phyloP scores from a whole-genome alignment of 1,284 basidiomycete genomes.

The Sporisorium scitamineum region DNA sequence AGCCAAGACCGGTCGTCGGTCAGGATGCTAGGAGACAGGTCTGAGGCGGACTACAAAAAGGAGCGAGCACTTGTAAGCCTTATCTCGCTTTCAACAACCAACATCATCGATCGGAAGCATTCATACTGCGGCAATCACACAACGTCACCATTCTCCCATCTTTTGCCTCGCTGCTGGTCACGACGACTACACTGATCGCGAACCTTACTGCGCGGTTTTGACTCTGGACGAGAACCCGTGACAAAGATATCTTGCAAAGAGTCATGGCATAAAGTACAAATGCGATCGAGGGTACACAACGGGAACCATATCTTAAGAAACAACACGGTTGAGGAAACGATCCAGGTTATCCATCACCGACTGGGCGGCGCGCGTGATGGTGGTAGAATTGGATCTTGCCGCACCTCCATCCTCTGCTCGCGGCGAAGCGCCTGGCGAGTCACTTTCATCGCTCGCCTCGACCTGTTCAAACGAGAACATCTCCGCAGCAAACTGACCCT shows the following conservation, averaged over 20 bases:
- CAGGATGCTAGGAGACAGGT: constrained; percentile 39
- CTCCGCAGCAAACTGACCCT: constrained; percentile 17
- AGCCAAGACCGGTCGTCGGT: constrained; percentile 38
- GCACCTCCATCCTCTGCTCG: background rate
- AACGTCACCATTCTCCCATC: constrained; percentile 12
- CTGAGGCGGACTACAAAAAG: background rate
- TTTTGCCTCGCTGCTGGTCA: too few species aligned
- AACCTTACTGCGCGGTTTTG: too few species aligned
- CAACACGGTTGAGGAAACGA: constrained; percentile 25
- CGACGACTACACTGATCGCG: too few species aligned
- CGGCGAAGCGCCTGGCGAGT: constrained; percentile 5
- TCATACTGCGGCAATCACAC: background rate
- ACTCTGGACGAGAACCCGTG: too few species aligned
- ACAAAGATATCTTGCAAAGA: background rate
- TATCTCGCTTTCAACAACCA: background rate
- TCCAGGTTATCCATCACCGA: constrained; percentile 39
- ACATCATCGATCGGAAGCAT: background rate
- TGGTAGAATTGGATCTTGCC: constrained; percentile 14
- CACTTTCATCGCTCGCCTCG: constrained; percentile 22
- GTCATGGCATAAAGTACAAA: background rate
- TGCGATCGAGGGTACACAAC: background rate
- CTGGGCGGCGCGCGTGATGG: constrained; percentile 27
- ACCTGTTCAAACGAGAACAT: constrained; percentile 40
- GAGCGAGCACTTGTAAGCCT: background rate
- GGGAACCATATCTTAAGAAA: background rate